These are phyloP conservation scores for Kodamaea sp. DNA, from an alignment of 1,139 yeast genomes.

Conservation along the genomic window DNA sequence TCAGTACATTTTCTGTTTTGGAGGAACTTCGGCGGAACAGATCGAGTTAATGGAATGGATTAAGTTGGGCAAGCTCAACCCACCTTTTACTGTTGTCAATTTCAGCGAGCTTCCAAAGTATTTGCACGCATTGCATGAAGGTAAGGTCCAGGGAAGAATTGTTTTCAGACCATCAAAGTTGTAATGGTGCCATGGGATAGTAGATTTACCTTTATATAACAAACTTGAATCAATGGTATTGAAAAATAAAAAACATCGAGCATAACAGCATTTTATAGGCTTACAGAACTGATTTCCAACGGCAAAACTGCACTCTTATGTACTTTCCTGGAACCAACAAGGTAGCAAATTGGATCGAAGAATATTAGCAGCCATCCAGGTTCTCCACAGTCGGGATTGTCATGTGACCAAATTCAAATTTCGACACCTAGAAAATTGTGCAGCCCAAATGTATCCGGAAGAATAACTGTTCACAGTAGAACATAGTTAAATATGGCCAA, in stretches of 20 bases:
- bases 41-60: slow-evolving; percentile 48
- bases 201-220: too few relatives aligned
- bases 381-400: slow-evolving; percentile 3
- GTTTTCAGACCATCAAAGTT: slow-evolving; percentile 39
- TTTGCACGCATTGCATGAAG: slow-evolving; percentile 36
- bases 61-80: slow-evolving; percentile 40
- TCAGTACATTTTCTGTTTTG: slow-evolving; percentile 43
- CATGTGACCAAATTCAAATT: slow-evolving; percentile 1
- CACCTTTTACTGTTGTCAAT: slow-evolving; percentile 32
- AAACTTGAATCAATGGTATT: too few relatives aligned
- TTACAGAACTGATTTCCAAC: too few relatives aligned
- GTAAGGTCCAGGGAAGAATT: slow-evolving; percentile 45
- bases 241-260: too few relatives aligned
- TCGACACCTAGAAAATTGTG: neutral
- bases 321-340: too few relatives aligned
- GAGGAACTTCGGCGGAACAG: slow-evolving; percentile 50
- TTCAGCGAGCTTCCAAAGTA: slow-evolving; percentile 40
- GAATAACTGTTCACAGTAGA: neutral
- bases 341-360: too few relatives aligned
- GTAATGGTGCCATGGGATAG: too few relatives aligned
- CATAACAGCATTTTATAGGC: too few relatives aligned
- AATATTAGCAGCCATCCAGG: neutral
- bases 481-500: slow-evolving; percentile 52
- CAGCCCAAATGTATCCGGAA: neutral
- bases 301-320: too few relatives aligned